These are phyloP conservation scores for Ganoderma sinense DNA, from an alignment of 1,284 basidiomycete genomes.

Conservation along the genomic window DNA sequence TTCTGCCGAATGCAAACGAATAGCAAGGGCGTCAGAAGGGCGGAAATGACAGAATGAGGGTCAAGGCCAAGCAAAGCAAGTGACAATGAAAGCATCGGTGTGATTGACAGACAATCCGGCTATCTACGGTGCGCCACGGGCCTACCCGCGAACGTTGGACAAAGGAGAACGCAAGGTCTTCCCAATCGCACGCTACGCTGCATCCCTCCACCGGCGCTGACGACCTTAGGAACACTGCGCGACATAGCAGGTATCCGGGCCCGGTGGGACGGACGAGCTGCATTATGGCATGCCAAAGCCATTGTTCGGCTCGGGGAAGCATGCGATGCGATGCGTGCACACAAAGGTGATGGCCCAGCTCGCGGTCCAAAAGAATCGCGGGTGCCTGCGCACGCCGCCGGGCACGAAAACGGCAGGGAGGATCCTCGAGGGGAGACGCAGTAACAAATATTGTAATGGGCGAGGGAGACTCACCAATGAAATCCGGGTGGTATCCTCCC, in stretches of 20 bases:
- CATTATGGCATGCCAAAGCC: slow-evolving; percentile 18
- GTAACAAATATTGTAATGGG: background rate
- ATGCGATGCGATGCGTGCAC: background rate
- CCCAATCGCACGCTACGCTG: background rate
- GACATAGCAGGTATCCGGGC: slow-evolving; percentile 11
- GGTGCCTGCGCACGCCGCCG: background rate
- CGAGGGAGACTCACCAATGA: slow-evolving; percentile 73
- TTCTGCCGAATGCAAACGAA: slow-evolving; percentile 49
- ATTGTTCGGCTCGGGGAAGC: background rate
- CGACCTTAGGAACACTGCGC: background rate
- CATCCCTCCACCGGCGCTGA: background rate
- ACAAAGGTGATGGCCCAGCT: slow-evolving; percentile 4
- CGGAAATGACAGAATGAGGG: background rate
- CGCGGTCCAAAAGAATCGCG: slow-evolving; percentile 4
- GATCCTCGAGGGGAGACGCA: slow-evolving; percentile 11
- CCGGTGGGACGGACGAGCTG: slow-evolving; percentile 19
- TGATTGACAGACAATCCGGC: background rate
- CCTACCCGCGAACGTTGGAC: slow-evolving; percentile 8
- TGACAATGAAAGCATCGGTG: background rate
- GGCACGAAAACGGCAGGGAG: slow-evolving; percentile 14
- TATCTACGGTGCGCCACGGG: background rate
- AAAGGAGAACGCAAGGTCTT: background rate
- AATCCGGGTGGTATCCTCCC: slow-evolving; percentile 84
- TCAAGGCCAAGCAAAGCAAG: background rate
- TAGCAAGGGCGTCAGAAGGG: background rate